Evolutionary conservation across 805 yeast species (phyloP), one percentile per base, ranked within the genome.

Genomic region (Monosporozyma solicola): DNA sequence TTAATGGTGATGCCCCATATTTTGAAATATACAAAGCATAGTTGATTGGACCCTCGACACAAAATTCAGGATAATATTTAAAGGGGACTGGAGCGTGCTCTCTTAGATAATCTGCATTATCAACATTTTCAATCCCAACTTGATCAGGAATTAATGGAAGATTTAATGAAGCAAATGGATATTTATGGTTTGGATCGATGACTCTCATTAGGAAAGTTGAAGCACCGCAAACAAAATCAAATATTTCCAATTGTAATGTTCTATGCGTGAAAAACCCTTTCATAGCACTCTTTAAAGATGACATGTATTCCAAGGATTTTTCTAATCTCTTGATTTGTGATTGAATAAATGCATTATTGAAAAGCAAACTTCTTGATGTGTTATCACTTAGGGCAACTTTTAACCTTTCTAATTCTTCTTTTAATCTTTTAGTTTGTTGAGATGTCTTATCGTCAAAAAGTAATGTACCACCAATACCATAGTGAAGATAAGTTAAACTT

Each of bases 381-480:
- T n/a, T 43, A 22, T 50, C 54, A 7, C 39, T 22, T 45, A 55
- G 32, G 22, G 54, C 51, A 2, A 50, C 24, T 16, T 55, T 55
- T 5, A 48, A 15, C 8, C 44, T 37, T 5, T 52, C 20, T 47
- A 70, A 57, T 52, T 72, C 73, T 41, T 68, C 69, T 58, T 76
- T 73, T 25, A 80, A 59, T 60, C 74, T 74, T 35, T 74, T 76
- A 27, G 82, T 68, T 55, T 78, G 74, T 57, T 78, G 79, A 15
- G 77, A 72, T 33, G 83, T 62, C 54, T 84, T 80, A 46, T 79
- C 82, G 55, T 81, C 80, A 47, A 73, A 74, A 47, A 80, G 75
- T 53, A 78, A 69, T 0, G 85, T 70, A 49, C 97, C 98, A 25
- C 95, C 95, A 44, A 88, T 72, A 45, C 98, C 99, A 70, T 86